A percentile compares a stretch with the other conserved stretches of the same genome.
phyloP scores from a whole-genome alignment of 2,329 filamentous ascomycete genomes.

The Trichoderma endophyticum region DNA sequence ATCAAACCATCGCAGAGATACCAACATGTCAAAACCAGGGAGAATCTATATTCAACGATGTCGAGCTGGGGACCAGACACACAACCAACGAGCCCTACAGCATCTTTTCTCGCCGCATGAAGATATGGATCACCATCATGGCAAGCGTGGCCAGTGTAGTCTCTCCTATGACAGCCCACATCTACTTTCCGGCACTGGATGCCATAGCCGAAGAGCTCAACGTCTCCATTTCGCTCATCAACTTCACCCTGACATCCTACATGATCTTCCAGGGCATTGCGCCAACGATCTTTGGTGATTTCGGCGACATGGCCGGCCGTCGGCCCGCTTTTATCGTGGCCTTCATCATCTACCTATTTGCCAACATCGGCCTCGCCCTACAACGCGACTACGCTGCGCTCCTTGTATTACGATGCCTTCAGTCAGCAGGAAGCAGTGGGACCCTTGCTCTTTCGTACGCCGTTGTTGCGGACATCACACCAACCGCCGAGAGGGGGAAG shows the following conservation, averaged over 20 bases:
- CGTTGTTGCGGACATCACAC: constrained; percentile 68
- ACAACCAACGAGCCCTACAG: constrained; percentile 26
- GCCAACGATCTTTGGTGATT: constrained; percentile 59
- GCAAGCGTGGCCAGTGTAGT: constrained; percentile 52
- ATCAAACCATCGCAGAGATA: neutral
- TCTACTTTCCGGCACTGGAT: constrained; percentile 48
- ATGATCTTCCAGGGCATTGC: constrained; percentile 63
- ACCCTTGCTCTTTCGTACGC: constrained; percentile 69
- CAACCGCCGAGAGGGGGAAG: constrained; percentile 65
- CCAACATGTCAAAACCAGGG: neutral
- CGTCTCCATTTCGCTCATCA: constrained; percentile 42
- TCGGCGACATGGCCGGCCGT: constrained; percentile 59
- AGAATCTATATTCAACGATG: neutral
- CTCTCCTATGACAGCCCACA: constrained; percentile 58
- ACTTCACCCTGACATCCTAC: constrained; percentile 56
- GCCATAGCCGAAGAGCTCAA: constrained; percentile 39
- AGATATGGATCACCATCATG: constrained; percentile 52
- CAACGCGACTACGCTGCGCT: constrained; percentile 57
- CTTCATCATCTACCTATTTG: constrained; percentile 54
- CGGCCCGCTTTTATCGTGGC: constrained; percentile 60
- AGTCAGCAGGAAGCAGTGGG: constrained; percentile 63
- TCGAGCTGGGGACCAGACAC: neutral
- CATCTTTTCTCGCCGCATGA: constrained; percentile 36
- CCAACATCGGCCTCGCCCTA: constrained; percentile 58
- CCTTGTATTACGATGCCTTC: constrained; percentile 58